phyloP scores from a whole-genome alignment of 139 green algal genomes.

The Volvox reticuliferus region DNA sequence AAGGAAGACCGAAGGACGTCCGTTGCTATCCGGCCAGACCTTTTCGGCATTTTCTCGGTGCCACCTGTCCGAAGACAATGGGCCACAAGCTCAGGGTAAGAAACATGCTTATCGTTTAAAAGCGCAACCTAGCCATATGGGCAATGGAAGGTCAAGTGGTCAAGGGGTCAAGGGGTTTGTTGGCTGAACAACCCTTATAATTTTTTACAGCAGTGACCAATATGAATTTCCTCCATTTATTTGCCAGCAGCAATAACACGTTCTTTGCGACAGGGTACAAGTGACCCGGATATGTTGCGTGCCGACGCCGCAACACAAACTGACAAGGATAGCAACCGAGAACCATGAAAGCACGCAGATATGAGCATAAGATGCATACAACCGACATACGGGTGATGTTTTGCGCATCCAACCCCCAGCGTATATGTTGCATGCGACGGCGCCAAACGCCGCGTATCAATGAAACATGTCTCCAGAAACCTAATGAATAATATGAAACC shows the following conservation, averaged over 20 bases:
- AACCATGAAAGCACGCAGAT: not conserved
- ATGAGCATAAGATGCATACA: not conserved
- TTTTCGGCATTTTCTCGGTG: conserved; percentile 18
- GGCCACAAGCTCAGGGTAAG: not conserved
- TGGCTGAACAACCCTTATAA: not conserved
- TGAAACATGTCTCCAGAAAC: not conserved
- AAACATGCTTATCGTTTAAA: not conserved
- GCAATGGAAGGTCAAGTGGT: not conserved
- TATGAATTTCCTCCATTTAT: not conserved
- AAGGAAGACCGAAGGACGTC: conserved; percentile 36
- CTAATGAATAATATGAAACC: not conserved
- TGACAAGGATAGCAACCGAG: not conserved
- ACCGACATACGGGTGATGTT: not conserved
- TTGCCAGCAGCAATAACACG: not conserved
- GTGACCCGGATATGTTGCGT: not conserved
- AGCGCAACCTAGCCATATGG: not conserved
- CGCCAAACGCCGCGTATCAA: not conserved
- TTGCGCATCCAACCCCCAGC: not conserved
- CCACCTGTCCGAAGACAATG: conserved; percentile 1
- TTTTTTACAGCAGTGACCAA: not conserved
- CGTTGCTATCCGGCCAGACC: conserved; percentile 18
- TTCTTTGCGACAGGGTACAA: not conserved
- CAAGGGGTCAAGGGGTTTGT: not conserved
- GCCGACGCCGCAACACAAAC: not conserved
- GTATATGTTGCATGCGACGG: conserved; percentile 16